These are phyloP conservation scores for Cercospora nicotianae DNA, from an alignment of 2,329 filamentous ascomycete species.

Conservation along the genomic window DNA sequence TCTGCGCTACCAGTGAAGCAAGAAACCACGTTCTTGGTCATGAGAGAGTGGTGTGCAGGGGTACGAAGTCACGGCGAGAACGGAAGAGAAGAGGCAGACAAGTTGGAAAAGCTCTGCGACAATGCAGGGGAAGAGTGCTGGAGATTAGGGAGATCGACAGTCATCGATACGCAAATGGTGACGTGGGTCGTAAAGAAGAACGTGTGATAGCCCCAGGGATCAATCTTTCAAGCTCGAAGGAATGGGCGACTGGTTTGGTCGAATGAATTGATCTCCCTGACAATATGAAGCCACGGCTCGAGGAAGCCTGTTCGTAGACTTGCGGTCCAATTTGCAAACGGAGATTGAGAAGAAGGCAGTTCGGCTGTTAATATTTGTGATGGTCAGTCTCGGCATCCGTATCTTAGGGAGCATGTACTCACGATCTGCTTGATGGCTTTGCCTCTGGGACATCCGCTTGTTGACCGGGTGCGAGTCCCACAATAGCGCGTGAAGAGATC, in stretches of 20 bases:
- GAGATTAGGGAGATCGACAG: constrained; percentile 13
- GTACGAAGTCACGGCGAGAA: constrained; percentile 14
- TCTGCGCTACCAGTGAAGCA: constrained; percentile 20
- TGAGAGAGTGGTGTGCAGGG: constrained; percentile 21
- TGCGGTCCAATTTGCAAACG: neutral
- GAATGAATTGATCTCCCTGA: neutral
- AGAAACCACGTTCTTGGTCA: constrained; percentile 24
- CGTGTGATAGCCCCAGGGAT: neutral
- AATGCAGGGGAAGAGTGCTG: constrained; percentile 24
- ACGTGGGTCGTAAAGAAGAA: constrained; percentile 27
- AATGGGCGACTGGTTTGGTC: neutral
- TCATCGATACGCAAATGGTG: constrained; percentile 23
- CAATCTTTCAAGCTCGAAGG: neutral
- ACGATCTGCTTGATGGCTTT: neutral
- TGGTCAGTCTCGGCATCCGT: neutral
- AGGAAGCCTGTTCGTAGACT: neutral
- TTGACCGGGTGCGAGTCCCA: neutral
- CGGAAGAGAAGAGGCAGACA: neutral
- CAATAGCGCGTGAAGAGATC: neutral
- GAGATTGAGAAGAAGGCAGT: neutral
- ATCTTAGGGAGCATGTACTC: neutral
- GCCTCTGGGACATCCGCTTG: neutral
- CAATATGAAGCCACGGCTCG: neutral
- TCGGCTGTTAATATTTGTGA: neutral
- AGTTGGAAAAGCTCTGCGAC: constrained; percentile 17